These are phyloP conservation scores for Sporothrix sp. DNA, from an alignment of 2,329 filamentous ascomycete species.

Conservation along the genomic window DNA sequence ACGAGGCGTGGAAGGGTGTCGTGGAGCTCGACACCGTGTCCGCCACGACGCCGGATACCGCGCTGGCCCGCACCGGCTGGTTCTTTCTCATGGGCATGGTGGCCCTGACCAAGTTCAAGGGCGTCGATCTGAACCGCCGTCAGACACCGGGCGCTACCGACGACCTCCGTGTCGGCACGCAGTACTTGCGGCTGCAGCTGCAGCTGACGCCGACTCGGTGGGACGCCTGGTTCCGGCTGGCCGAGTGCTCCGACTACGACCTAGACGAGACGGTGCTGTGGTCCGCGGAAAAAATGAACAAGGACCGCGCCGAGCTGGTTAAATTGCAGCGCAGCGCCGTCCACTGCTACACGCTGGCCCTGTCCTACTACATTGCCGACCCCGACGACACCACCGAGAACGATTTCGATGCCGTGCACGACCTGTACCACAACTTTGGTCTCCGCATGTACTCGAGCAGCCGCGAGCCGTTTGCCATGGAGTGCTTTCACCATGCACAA, in stretches of 20 bases:
- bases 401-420: slow-evolving; percentile 45
- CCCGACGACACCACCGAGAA: slow-evolving; percentile 27
- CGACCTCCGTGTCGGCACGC: slow-evolving; percentile 71
- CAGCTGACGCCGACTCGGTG: slow-evolving; percentile 74
- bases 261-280: slow-evolving; percentile 80
- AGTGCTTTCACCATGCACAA: slow-evolving; percentile 48
- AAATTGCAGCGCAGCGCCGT: slow-evolving; percentile 70
- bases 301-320: slow-evolving; percentile 63
- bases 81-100: slow-evolving; percentile 87
- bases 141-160: slow-evolving; percentile 71
- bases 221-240: slow-evolving; percentile 85
- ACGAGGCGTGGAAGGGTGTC: slow-evolving; percentile 69
- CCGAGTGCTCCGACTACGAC: slow-evolving; percentile 79
- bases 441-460: slow-evolving; percentile 54
- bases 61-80: slow-evolving; percentile 75
- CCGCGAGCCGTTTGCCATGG: slow-evolving; percentile 53
- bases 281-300: slow-evolving; percentile 88
- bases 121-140: slow-evolving; percentile 59
- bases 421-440: slow-evolving; percentile 50
- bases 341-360: slow-evolving; percentile 61
- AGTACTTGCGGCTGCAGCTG: slow-evolving; percentile 70
- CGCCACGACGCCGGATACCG: slow-evolving; percentile 58
- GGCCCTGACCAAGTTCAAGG: slow-evolving; percentile 73
- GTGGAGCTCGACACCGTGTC: slow-evolving; percentile 63
- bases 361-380: slow-evolving; percentile 45